Evolutionary conservation across 1,284 basidiomycete species (phyloP).

Genomic region (Boletus smithii): DNA sequence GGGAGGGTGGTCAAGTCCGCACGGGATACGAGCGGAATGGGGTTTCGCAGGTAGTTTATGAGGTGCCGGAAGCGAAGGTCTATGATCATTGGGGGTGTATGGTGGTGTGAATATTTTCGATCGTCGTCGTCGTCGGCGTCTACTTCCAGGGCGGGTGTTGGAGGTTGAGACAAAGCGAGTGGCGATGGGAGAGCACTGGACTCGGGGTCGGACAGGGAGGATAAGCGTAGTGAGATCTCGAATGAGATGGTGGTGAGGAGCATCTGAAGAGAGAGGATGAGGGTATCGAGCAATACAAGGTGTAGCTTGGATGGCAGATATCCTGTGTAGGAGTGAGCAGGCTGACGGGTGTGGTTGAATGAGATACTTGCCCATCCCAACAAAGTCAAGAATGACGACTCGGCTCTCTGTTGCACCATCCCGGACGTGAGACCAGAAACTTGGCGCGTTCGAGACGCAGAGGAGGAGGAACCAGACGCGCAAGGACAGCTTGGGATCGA

Average conservation of each 20-base stretch:
- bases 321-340: slow-evolving; percentile 38
- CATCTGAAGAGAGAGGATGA: slow-evolving; percentile 62
- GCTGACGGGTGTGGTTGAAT: background rate
- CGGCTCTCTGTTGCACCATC: slow-evolving; percentile 51
- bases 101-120: slow-evolving; percentile 23
- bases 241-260: slow-evolving; percentile 64
- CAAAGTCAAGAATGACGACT: slow-evolving; percentile 67
- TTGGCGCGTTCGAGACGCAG: slow-evolving; percentile 53
- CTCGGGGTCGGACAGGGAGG: slow-evolving; percentile 31
- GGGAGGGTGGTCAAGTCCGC: slow-evolving; percentile 44
- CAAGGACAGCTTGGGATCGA: slow-evolving; percentile 57
- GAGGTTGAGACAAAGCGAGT: slow-evolving; percentile 20
- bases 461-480: slow-evolving; percentile 62
- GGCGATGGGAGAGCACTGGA: slow-evolving; percentile 25
- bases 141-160: slow-evolving; percentile 26
- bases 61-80: slow-evolving; percentile 56
- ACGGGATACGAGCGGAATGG: slow-evolving; percentile 42
- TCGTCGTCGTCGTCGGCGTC: slow-evolving; percentile 19
- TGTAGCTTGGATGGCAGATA: slow-evolving; percentile 58
- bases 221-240: slow-evolving; percentile 46
- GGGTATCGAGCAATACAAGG: slow-evolving; percentile 60
- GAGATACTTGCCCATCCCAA: slow-evolving; percentile 61
- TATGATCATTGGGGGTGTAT: slow-evolving; percentile 47
- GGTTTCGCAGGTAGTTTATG: slow-evolving; percentile 51
- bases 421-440: slow-evolving; percentile 57